Conservation (phyloP, 1,284 basidiomycete genomes). For the Irpex sp. region DNA sequence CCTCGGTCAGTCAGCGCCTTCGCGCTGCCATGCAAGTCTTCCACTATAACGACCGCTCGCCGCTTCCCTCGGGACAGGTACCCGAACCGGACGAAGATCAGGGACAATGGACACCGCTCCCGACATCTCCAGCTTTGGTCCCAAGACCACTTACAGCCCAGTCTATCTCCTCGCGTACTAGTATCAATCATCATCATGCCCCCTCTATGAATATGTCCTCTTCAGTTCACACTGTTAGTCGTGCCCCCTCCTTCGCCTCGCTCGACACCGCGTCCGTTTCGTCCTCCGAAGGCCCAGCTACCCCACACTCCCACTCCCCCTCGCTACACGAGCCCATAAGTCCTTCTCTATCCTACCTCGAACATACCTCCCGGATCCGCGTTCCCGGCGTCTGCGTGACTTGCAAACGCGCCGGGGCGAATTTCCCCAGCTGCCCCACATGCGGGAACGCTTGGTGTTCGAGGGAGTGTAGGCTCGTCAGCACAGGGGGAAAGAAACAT, state of each 20-base stretch:
- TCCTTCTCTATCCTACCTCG: slow-evolving; percentile 50
- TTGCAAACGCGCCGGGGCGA: slow-evolving; percentile 52
- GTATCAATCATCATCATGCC: background rate
- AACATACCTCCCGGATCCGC: slow-evolving; percentile 53
- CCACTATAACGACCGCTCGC: background rate
- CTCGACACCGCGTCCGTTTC: slow-evolving; percentile 23
- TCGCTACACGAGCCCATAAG: slow-evolving; percentile 30
- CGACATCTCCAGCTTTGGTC: slow-evolving; percentile 10
- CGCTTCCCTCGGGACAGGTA: slow-evolving; percentile 1
- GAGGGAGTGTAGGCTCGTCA: slow-evolving; percentile 55
- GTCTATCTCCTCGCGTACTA: slow-evolving; percentile 4
- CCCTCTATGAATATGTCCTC: slow-evolving; percentile 2
- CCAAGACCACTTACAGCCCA: background rate
- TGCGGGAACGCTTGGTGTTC: slow-evolving; percentile 70
- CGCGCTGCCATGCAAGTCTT: slow-evolving; percentile 10
- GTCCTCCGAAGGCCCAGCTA: slow-evolving; percentile 24
- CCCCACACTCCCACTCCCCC: slow-evolving; percentile 18
- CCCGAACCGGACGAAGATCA: slow-evolving; percentile 9
- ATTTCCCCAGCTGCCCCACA: slow-evolving; percentile 63
- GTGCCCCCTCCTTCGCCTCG: slow-evolving; percentile 25
- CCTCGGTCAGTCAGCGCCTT: slow-evolving; percentile 14
- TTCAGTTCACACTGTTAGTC: slow-evolving; percentile 17
- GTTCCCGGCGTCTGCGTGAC: slow-evolving; percentile 43
- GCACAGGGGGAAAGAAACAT: slow-evolving; percentile 34
- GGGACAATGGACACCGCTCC: slow-evolving; percentile 9